Evolutionary conservation across 495 filamentous ascomycete species (phyloP), one percentile per base, ranked within the genome.

Genomic region (Penicillium coprophilum): DNA sequence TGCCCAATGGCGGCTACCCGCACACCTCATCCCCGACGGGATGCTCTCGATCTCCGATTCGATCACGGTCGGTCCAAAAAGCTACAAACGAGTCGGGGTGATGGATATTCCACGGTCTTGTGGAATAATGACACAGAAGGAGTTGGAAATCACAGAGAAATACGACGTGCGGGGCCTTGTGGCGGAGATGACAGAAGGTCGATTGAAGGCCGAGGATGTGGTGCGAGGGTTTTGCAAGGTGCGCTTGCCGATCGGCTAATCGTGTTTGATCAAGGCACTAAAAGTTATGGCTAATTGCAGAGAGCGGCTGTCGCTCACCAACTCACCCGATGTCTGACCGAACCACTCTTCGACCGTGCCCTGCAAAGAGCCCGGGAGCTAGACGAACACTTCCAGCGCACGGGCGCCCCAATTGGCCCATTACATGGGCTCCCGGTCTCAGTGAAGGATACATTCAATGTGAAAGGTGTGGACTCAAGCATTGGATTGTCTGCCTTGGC

Each of bases 381-480:
- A 13, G 88, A 90, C 60, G 70, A 69, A 20, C 77, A 80, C 56
- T 69, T 84, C 43, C 57, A 66, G 7, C 65, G 68, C 32, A 80
- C 78, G 21, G 77, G 79, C 9, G 72, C 68, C 27, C 71, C 76
- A 0, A 45, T 84, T 30, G 87, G 87, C 2, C 82, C 84, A 0
- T 71, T 91, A 0, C 86, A 90, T 60, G 87, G 87, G 10, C 77
- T 91, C 0, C 87, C 87, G 3, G 74, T 90, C 19, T 78, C 75
- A 8, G 58, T 88, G 21, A 88, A 90, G 60, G 87, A 90, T 58
- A 77, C 79, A 24, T 89, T 90, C 72, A 75, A 85, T 49, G 63
- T 90, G 23, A 70, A 77, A 55, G 84, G 80, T 24, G 67, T 79
- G 11, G 80, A 87, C 56, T 70, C 82, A 2, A 81, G 78, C 11